Conservation (phyloP, 2,329 filamentous ascomycete species). For the Colletotrichum tabaci region DNA sequence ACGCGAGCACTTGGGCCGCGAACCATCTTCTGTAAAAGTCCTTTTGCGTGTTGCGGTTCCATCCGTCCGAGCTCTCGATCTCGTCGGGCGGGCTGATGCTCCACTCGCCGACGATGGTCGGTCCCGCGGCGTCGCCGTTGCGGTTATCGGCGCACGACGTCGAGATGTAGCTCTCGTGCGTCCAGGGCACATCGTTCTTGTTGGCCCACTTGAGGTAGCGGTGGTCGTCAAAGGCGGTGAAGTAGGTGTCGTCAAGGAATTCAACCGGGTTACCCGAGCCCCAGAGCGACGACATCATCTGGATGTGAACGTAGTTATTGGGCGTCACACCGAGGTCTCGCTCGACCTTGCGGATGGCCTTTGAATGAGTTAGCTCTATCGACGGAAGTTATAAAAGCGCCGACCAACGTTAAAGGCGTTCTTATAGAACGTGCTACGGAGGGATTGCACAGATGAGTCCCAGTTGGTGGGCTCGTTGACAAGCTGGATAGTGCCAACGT, state of each 20-base stretch:
- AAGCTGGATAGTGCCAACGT: conserved; percentile 72
- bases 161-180: conserved; percentile 64
- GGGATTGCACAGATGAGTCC: conserved; percentile 49
- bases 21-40: conserved; percentile 71
- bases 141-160: conserved; percentile 65
- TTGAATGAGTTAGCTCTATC: not conserved
- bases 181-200: conserved; percentile 54
- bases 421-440: conserved; percentile 63
- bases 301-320: conserved; percentile 66
- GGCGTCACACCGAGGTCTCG: conserved; percentile 56
- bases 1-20: conserved; percentile 68
- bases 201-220: conserved; percentile 70
- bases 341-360: conserved; percentile 66
- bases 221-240: conserved; percentile 71
- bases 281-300: conserved; percentile 66
- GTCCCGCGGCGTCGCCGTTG: conserved; percentile 54
- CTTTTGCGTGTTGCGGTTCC: conserved; percentile 56
- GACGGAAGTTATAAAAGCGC: not conserved
- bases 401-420: conserved; percentile 52
- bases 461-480: conserved; percentile 69
- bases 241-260: conserved; percentile 58
- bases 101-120: conserved; percentile 73
- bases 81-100: conserved; percentile 66
- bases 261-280: conserved; percentile 67
- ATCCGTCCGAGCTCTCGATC: conserved; percentile 61